Conservation (phyloP, 108 stramenopile genomes). For the Fragilariopsis cylindrus region DNA sequence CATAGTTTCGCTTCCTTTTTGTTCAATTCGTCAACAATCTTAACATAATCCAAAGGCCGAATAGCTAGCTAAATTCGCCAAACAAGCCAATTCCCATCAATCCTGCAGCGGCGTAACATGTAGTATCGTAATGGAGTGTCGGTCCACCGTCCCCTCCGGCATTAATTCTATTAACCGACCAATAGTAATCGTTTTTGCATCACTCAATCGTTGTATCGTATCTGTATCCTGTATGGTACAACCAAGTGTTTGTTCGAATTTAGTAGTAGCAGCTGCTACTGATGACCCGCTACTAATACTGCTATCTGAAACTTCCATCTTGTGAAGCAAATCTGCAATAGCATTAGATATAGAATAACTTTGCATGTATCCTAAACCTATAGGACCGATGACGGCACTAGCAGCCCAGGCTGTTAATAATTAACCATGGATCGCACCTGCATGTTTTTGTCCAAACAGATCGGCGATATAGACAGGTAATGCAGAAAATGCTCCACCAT, state of each 20-base stretch:
- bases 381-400: slow-evolving; percentile 66
- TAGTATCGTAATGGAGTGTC: slow-evolving; percentile 75
- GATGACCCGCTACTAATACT: not conserved
- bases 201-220: slow-evolving; percentile 51
- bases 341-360: slow-evolving; percentile 50
- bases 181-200: slow-evolving; percentile 80
- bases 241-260: slow-evolving; percentile 67
- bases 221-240: slow-evolving; percentile 46
- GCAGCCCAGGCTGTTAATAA: slow-evolving; percentile 65
- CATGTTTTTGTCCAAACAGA: slow-evolving; percentile 77
- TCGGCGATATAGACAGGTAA: slow-evolving; percentile 89
- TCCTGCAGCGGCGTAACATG: slow-evolving; percentile 74
- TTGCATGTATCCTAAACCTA: slow-evolving; percentile 67
- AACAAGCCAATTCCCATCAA: slow-evolving; percentile 56
- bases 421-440: slow-evolving; percentile 82
- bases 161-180: slow-evolving; percentile 64
- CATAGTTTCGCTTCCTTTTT: no score
- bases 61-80: slow-evolving; percentile 53
- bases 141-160: slow-evolving; percentile 71
- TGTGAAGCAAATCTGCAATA: slow-evolving; percentile 58
- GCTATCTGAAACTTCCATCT: slow-evolving; percentile 34
- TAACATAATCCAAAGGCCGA: slow-evolving; percentile 46
- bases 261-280: slow-evolving; percentile 3
- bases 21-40: no score
- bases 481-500: slow-evolving; percentile 70